Percentiles rank a stretch among this genome's conserved stretches.
phyloP scores from a whole-genome alignment of 1,284 basidiomycete species.

The Sanghuangporus baumii region DNA sequence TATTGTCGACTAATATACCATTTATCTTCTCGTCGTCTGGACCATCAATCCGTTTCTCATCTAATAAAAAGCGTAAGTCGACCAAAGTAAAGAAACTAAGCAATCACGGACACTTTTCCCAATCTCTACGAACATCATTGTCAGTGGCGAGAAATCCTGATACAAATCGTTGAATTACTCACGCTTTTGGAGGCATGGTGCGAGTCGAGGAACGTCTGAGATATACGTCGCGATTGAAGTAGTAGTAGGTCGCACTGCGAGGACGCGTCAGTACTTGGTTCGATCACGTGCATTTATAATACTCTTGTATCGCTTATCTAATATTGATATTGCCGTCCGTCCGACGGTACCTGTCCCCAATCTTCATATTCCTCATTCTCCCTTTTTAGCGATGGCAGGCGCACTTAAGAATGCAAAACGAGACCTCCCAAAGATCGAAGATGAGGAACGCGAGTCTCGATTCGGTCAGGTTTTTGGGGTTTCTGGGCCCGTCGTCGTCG shows the following conservation, averaged over 20 bases:
- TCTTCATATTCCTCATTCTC: neutral
- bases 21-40: conserved; percentile 92
- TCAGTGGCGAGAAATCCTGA: conserved; percentile 23
- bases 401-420: conserved; percentile 88
- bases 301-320: neutral
- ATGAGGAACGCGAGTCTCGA: conserved; percentile 86
- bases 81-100: neutral
- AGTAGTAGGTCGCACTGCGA: conserved; percentile 18
- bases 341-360: neutral
- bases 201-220: neutral
- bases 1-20: conserved; percentile 41
- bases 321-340: neutral
- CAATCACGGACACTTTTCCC: conserved; percentile 84
- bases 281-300: neutral
- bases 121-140: conserved; percentile 55
- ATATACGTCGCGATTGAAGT: conserved; percentile 18
- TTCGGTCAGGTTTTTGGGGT: conserved; percentile 93
- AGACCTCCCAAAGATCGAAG: conserved; percentile 78
- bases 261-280: neutral
- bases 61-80: conserved; percentile 34
- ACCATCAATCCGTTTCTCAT: conserved; percentile 75
- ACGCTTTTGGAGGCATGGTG: conserved; percentile 80
- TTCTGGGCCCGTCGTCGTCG: conserved; percentile 94
- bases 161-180: conserved; percentile 34
- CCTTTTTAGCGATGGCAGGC: conserved; percentile 63